Base-by-base conservation (phyloP, 1,284 basidiomycete species). In the Ustilago loliicola region DNA sequence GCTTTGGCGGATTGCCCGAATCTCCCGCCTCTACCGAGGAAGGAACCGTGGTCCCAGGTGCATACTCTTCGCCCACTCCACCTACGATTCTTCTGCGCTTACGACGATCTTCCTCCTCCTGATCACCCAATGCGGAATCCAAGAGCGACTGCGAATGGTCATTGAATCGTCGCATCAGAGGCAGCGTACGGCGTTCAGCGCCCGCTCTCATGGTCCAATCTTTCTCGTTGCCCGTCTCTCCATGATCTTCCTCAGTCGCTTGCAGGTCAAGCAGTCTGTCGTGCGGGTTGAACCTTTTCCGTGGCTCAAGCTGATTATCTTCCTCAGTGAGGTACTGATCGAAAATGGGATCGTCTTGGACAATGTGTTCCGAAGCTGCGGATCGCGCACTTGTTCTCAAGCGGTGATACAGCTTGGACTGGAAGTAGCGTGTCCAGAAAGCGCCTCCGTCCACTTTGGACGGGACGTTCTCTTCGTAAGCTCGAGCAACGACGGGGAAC, bases 201-300 rank as follows among this genome's bases (percentile, higher is more conserved):
- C 97, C 97, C 5, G 96, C 92, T 84, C 95, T 93, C 97, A 99
- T 99, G 0, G 97, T 98, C 52, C 94, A 87, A 83, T 99, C 97
- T 85, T 90, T 91, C 71, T 92, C 90, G 78, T 95, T 96, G 5
- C 94, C 93, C 2, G 92, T 92, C 93, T 95, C 93, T 47, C 89
- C 92, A 79, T 98, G 96, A 87, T 99, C 96, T 84, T 95, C 94
- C 34, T 91, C 89, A 0, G 95, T 98, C 10, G 96, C 93, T 30
- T 90, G 92, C 13, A 99, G 89, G 83, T 96, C 92, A 27, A 99
- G 89, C 81, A 94, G 92, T 23, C 92, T 88, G 77, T 94, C 93
- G 1, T 94, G 91, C 7, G 90, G 87, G 42, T 92, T 91, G 25
- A 90, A 89, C 52, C 91, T 89, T 63, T 90, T 89, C 59, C 92